Conservation (phyloP, 75 land plant species). For the Picea glauca region DNA sequence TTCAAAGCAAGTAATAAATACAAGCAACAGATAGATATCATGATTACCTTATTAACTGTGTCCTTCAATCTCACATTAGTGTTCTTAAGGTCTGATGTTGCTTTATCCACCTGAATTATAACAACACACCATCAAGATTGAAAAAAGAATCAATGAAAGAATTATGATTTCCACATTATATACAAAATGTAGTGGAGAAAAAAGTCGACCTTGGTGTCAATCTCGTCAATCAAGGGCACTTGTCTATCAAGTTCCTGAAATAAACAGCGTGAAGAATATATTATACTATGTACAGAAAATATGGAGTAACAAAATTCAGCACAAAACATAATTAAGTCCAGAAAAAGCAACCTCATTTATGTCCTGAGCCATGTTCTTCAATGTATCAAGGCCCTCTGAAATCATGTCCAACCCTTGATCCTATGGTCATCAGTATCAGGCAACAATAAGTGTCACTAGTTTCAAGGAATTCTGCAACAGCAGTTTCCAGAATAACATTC, state of each 20-base stretch:
- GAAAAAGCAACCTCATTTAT: conserved; percentile 64
- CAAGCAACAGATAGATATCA: background rate
- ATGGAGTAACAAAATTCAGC: background rate
- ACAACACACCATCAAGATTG: background rate
- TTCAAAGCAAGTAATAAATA: no score
- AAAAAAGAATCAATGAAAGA: no score
- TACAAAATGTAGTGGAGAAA: background rate
- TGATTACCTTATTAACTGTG: conserved; percentile 69
- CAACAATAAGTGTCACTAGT: conserved; percentile 2
- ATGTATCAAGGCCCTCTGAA: conserved; percentile 66
- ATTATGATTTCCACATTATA: no score
- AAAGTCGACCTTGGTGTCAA: conserved; percentile 69
- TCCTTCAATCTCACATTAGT: conserved; percentile 91
- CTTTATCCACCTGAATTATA: conserved; percentile 70
- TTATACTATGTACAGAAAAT: background rate
- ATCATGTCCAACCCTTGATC: conserved; percentile 80
- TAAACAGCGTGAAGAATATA: background rate
- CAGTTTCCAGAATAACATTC: background rate
- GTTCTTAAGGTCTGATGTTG: conserved; percentile 79
- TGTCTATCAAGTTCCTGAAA: conserved; percentile 89
- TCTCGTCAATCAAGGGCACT: conserved; percentile 91
- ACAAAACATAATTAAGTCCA: conserved; percentile 11
- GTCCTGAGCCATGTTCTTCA: conserved; percentile 82
- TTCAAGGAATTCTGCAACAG: background rate
- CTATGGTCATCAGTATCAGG: conserved; percentile 21